phyloP scores from a whole-genome alignment of 1,284 basidiomycete species.

The Anthracocystis setariae region DNA sequence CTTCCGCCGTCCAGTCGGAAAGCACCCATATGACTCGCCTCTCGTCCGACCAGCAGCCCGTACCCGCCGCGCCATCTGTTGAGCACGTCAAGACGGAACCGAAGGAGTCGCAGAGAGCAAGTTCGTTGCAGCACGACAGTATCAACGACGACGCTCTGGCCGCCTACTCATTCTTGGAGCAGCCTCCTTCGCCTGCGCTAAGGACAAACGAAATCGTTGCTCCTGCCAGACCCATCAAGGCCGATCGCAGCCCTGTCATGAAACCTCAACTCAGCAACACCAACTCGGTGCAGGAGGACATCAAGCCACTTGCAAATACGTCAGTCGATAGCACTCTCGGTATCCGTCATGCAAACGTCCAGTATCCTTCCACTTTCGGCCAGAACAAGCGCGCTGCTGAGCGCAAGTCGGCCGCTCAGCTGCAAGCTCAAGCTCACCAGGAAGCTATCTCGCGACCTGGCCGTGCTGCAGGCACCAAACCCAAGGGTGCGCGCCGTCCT shows the following conservation, averaged over 20 bases:
- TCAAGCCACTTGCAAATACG: not conserved
- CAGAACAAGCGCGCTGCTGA: constrained; percentile 57
- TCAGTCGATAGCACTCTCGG: constrained; percentile 15
- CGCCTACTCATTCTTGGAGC: constrained; percentile 60
- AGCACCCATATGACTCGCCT: constrained; percentile 36
- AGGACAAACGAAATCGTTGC: constrained; percentile 15
- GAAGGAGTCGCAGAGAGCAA: constrained; percentile 3
- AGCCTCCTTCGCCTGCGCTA: constrained; percentile 55
- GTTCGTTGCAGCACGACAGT: constrained; percentile 30
- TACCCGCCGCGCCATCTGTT: constrained; percentile 1
- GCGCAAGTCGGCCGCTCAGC: constrained; percentile 59
- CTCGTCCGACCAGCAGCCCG: constrained; percentile 29
- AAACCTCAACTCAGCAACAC: not conserved
- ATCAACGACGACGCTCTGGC: constrained; percentile 58
- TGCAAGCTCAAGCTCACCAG: constrained; percentile 57
- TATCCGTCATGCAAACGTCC: constrained; percentile 18
- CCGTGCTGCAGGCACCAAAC: constrained; percentile 40
- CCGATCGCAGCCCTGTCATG: constrained; percentile 15
- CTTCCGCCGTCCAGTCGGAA: constrained; percentile 33
- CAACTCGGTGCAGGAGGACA: not conserved
- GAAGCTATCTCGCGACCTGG: constrained; percentile 57
- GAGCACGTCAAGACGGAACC: constrained; percentile 12
- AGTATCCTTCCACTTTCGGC: constrained; percentile 61
- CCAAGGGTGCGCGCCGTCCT: constrained; percentile 36
- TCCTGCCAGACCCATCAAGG: constrained; percentile 3